Percentiles rank a stretch among this genome's conserved stretches.
Evolutionary conservation across 1,284 basidiomycete genomes (phyloP).

Genomic region (Anthracocystis panici-leucophaei): DNA sequence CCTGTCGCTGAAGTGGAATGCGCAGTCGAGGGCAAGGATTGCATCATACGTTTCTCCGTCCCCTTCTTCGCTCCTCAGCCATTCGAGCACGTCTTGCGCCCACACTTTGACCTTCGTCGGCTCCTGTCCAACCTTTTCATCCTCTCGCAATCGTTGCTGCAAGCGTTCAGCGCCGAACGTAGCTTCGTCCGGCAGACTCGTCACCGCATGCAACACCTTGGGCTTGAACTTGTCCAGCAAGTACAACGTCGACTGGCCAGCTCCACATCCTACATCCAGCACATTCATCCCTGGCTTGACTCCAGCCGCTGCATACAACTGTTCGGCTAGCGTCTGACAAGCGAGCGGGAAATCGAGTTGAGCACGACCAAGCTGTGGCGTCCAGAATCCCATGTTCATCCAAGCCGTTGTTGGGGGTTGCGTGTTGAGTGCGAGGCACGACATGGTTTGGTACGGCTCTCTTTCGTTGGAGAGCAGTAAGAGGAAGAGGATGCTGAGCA

Average conservation of each 20-base stretch:
- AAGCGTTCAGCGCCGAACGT: constrained; percentile 27
- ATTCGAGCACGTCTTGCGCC: constrained; percentile 53
- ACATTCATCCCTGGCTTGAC: constrained; percentile 40
- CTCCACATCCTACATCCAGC: constrained; percentile 66
- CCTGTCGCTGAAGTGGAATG: constrained; percentile 64
- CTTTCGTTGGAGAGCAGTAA: constrained; percentile 4
- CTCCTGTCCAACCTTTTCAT: neutral
- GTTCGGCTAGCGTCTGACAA: constrained; percentile 50
- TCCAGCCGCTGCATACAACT: constrained; percentile 46
- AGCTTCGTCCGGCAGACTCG: constrained; percentile 54
- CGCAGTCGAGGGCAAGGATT: constrained; percentile 67
- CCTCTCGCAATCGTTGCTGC: constrained; percentile 5
- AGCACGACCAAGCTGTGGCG: constrained; percentile 20
- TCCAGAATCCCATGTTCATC: constrained; percentile 65
- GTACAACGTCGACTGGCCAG: constrained; percentile 64
- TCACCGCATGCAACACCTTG: constrained; percentile 60
- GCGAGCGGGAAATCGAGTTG: constrained; percentile 46
- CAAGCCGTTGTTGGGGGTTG: constrained; percentile 51
- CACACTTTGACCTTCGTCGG: constrained; percentile 34
- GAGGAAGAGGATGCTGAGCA: constrained; percentile 15
- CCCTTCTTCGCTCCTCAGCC: constrained; percentile 25
- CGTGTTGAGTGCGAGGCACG: constrained; percentile 43
- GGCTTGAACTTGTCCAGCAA: constrained; percentile 40
- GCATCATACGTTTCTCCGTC: constrained; percentile 52
- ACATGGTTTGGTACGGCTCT: constrained; percentile 34